Base-by-base conservation (phyloP, 176 grass and related monocot species). In the Areca catechu region DNA sequence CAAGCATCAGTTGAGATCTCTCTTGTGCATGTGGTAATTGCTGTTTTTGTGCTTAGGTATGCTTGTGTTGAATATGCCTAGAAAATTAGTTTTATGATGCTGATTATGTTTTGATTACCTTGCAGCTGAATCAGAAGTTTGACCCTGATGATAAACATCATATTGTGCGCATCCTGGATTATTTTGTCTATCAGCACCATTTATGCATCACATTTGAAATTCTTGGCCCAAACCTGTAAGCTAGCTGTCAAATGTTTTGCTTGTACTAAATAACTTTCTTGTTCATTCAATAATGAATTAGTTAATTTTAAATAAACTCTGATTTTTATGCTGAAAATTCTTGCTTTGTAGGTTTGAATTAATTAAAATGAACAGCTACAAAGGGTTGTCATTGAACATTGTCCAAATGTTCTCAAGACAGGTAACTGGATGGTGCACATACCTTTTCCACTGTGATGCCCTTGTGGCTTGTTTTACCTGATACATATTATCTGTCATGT, bases 201-300 rank as follows among this genome's bases (percentile, higher is more conserved):
- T 82, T 98, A 66, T 98, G 94, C 56, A 98, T 98, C 66, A 67
- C 87, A 6, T 98, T 98, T 76, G 94, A 98, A 88, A 93, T 98
- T 88, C 88, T 98, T 50, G 94, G 94, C 69, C 61, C 72, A 68
- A 98, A 98, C 79, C 61, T 98, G 94, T 98, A 92, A 93, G 88
- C 22, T 50, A 64, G 24, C 56, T 63, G 28, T 49, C 61, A 50
- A 18, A 63, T 55, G 30, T 63, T 27, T 20, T 58, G 28, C 18
- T 59, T 16, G 7, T 57, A 20, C 18, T 62, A 22, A 68, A 47
- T 57, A n/a, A 17, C 56, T 60, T 56, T 58, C 19, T 30, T 62
- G 20, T 67, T 34, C 53, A 72, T 57, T 53, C 48, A 58, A 20
- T 18, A 65, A 20, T 48, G 43, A 48, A 48, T 65, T 23, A 19